A percentile compares a stretch with the other conserved stretches of the same genome.
Conservation (phyloP, 2,329 filamentous ascomycete genomes). For the Aspergillus arachidicola region DNA sequence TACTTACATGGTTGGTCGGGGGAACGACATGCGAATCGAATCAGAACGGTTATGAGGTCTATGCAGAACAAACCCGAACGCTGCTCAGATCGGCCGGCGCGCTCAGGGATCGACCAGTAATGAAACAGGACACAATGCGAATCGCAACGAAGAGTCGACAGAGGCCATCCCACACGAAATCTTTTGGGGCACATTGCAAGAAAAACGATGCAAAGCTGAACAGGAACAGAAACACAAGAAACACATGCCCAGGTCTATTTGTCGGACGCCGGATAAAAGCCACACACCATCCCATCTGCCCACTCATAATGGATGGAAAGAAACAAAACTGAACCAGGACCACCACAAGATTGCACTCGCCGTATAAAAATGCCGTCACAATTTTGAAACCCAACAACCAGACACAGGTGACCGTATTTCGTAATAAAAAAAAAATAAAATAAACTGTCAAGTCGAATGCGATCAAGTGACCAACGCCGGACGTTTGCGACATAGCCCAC, state of each 20-base stretch:
- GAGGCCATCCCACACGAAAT: slow-evolving; percentile 25
- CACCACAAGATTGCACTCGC: slow-evolving; percentile 36
- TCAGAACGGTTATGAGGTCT: slow-evolving; percentile 13
- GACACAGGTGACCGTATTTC: slow-evolving; percentile 16
- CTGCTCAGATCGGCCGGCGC: slow-evolving; percentile 12
- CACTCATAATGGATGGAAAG: slow-evolving; percentile 34
- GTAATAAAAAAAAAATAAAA: neutral
- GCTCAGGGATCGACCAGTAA: slow-evolving; percentile 13
- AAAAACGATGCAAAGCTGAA: slow-evolving; percentile 24
- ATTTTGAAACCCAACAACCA: slow-evolving; percentile 21
- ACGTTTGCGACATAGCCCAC: neutral
- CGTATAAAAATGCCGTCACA: slow-evolving; percentile 30
- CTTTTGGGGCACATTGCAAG: slow-evolving; percentile 25
- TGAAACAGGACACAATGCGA: slow-evolving; percentile 15
- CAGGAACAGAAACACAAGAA: slow-evolving; percentile 24
- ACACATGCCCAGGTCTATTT: slow-evolving; percentile 46
- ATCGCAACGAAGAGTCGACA: slow-evolving; percentile 23
- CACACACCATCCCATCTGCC: slow-evolving; percentile 38
- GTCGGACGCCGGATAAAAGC: slow-evolving; percentile 43
- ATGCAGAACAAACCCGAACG: slow-evolving; percentile 22
- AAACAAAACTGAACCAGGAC: slow-evolving; percentile 29
- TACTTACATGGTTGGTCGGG: slow-evolving; percentile 26
- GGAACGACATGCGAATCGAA: slow-evolving; percentile 18
- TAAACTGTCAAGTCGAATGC: neutral
- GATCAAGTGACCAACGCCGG: neutral